Conservation (phyloP, 2,329 filamentous ascomycete species). For the Aspergillus aculeatinus region DNA sequence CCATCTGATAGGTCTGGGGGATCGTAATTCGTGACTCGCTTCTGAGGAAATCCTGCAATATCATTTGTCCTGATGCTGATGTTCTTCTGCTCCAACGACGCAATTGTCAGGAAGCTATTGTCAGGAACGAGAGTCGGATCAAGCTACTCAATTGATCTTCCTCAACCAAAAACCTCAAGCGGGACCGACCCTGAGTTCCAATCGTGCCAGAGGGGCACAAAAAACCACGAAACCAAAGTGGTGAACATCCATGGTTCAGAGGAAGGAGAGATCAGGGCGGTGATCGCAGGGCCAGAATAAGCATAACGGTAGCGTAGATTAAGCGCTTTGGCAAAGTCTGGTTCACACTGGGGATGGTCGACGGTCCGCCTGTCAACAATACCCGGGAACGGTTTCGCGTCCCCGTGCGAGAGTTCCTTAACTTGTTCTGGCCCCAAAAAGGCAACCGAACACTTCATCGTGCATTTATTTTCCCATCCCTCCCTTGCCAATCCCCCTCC, state of each 20-base stretch:
- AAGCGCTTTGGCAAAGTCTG: slow-evolving; percentile 23
- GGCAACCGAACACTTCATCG: slow-evolving; percentile 25
- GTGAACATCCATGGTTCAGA: slow-evolving; percentile 11
- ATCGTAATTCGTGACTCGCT: not conserved
- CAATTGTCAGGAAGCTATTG: not conserved
- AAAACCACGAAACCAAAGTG: not conserved
- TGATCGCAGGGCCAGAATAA: slow-evolving; percentile 21
- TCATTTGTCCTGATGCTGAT: too few relatives aligned
- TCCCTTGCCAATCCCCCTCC: too few relatives aligned
- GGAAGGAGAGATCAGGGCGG: not conserved
- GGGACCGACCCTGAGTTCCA: not conserved
- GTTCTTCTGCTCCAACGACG: not conserved
- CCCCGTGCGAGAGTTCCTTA: slow-evolving; percentile 6
- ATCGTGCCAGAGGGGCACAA: not conserved
- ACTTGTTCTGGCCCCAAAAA: slow-evolving; percentile 4
- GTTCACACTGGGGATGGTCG: slow-evolving; percentile 23
- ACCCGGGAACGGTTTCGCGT: slow-evolving; percentile 5
- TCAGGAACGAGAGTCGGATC: not conserved
- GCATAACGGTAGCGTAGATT: slow-evolving; percentile 27
- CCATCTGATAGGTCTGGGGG: not conserved
- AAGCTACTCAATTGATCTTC: not conserved
- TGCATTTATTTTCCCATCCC: slow-evolving; percentile 17
- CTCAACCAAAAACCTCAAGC: not conserved
- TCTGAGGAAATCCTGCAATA: not conserved
- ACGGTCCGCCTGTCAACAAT: slow-evolving; percentile 19